A percentile compares a stretch with the other conserved stretches of the same genome.
Evolutionary conservation across 2,329 filamentous ascomycete species (phyloP).

Genomic region (Xylariaceae sp.): DNA sequence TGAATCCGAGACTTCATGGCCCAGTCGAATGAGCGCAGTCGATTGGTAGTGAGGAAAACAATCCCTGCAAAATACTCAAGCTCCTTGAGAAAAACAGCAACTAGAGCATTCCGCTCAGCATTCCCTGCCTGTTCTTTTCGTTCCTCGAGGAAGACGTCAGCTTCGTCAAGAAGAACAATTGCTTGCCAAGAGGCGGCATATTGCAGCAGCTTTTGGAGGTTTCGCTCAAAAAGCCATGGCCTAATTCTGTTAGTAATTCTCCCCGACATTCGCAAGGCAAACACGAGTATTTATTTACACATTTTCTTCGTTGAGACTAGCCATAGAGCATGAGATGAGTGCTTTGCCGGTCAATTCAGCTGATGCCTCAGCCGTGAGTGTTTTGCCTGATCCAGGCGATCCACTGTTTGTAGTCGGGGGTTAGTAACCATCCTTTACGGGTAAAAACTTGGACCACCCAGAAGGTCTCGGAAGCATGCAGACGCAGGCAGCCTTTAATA

Average conservation of each 20-base stretch:
- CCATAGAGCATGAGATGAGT: slow-evolving; percentile 22
- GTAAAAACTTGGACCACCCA: no score
- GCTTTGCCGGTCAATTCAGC: slow-evolving; percentile 27
- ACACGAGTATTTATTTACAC: slow-evolving; percentile 3
- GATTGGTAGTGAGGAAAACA: slow-evolving; percentile 51
- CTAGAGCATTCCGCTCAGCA: slow-evolving; percentile 29
- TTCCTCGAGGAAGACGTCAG: slow-evolving; percentile 42
- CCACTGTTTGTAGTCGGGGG: no score
- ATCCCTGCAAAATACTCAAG: slow-evolving; percentile 48
- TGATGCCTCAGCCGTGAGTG: slow-evolving; percentile 42
- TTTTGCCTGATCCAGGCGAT: slow-evolving; percentile 44
- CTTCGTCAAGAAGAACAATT: slow-evolving; percentile 34
- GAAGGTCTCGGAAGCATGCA: no score
- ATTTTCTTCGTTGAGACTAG: slow-evolving; percentile 21
- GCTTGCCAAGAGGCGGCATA: slow-evolving; percentile 35
- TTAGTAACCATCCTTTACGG: no score
- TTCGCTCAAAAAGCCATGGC: slow-evolving; percentile 23
- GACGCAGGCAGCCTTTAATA: no score
- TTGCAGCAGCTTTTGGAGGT: slow-evolving; percentile 27
- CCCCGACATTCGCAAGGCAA: not conserved
- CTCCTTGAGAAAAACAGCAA: slow-evolving; percentile 43
- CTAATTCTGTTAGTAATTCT: not conserved
- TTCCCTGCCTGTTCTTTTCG: slow-evolving; percentile 25
- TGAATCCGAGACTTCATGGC: slow-evolving; percentile 49
- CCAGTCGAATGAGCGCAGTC: slow-evolving; percentile 47